phyloP scores from a whole-genome alignment of 257 asterid species.

The Rhazya stricta region DNA sequence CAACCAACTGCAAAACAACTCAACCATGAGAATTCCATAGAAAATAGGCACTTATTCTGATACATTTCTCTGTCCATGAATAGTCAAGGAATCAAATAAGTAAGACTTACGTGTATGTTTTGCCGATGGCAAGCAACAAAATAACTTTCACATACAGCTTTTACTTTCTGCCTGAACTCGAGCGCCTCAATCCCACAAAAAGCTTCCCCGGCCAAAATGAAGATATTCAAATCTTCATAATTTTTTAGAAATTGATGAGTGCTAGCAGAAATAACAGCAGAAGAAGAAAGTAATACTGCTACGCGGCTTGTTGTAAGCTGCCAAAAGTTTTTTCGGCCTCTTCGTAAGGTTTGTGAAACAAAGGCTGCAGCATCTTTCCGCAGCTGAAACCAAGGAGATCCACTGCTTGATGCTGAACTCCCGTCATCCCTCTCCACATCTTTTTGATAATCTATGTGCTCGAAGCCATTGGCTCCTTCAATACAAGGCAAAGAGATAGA shows the following conservation, averaged over 20 bases:
- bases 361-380: slow-evolving; percentile 75
- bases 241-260: slow-evolving; percentile 89
- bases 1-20: background rate
- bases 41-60: background rate
- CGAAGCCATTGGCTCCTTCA: slow-evolving; percentile 34
- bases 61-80: background rate
- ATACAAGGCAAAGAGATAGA: slow-evolving; percentile 38
- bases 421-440: slow-evolving; percentile 85
- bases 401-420: slow-evolving; percentile 94
- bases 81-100: slow-evolving; percentile 9
- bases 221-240: slow-evolving; percentile 82
- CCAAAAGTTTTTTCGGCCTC: slow-evolving; percentile 98
- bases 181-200: slow-evolving; percentile 88
- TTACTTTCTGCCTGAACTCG: slow-evolving; percentile 95
- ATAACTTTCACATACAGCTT: slow-evolving; percentile 77
- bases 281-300: slow-evolving; percentile 89
- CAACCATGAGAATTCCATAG: background rate
- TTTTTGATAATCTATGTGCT: slow-evolving; percentile 32
- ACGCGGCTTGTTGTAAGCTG: slow-evolving; percentile 93
- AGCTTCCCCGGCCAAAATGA: slow-evolving; percentile 93
- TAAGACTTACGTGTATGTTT: slow-evolving; percentile 78
- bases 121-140: slow-evolving; percentile 94
- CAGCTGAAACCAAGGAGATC: slow-evolving; percentile 83
- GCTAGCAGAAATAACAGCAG: slow-evolving; percentile 82
- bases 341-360: slow-evolving; percentile 75